phyloP scores from a whole-genome alignment of 1,284 basidiomycete genomes.

The Pseudozyma hubeiensis region DNA sequence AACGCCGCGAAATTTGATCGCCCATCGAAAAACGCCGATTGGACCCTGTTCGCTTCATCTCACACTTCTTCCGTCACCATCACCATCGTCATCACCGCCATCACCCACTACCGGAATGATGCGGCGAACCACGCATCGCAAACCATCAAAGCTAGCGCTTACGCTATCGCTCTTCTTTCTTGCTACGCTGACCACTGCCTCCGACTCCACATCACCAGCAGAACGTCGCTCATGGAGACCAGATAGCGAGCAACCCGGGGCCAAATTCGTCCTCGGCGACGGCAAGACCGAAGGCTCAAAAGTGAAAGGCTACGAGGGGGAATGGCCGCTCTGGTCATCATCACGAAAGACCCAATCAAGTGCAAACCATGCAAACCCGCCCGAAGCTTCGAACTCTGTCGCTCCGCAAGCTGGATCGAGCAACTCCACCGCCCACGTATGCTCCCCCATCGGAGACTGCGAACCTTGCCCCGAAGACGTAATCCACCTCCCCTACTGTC shows the following conservation, averaged over 20 bases:
- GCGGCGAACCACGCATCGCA: neutral
- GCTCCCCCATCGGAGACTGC: slow-evolving; percentile 43
- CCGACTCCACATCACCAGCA: neutral
- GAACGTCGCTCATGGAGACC: slow-evolving; percentile 29
- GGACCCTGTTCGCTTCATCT: neutral
- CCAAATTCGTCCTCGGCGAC: slow-evolving; percentile 34
- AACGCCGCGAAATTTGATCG: neutral
- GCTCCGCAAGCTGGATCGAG: neutral
- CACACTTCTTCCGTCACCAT: neutral
- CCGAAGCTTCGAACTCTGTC: neutral
- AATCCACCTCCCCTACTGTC: slow-evolving; percentile 53
- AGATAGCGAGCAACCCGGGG: slow-evolving; percentile 30
- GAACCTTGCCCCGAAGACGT: slow-evolving; percentile 43
- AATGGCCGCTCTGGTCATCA: slow-evolving; percentile 44
- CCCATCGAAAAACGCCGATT: neutral
- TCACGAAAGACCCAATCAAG: neutral
- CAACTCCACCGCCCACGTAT: slow-evolving; percentile 27
- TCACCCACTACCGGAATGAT: neutral
- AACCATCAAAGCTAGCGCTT: slow-evolving; percentile 22
- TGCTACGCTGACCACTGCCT: slow-evolving; percentile 12
- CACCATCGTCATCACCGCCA: slow-evolving; percentile 5
- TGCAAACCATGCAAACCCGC: neutral
- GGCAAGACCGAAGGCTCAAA: slow-evolving; percentile 43
- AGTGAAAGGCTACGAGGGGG: slow-evolving; percentile 44
- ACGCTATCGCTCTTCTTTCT: slow-evolving; percentile 33